phyloP scores from a whole-genome alignment of 2,329 filamentous ascomycete genomes.

The Canariomyces notabilis region DNA sequence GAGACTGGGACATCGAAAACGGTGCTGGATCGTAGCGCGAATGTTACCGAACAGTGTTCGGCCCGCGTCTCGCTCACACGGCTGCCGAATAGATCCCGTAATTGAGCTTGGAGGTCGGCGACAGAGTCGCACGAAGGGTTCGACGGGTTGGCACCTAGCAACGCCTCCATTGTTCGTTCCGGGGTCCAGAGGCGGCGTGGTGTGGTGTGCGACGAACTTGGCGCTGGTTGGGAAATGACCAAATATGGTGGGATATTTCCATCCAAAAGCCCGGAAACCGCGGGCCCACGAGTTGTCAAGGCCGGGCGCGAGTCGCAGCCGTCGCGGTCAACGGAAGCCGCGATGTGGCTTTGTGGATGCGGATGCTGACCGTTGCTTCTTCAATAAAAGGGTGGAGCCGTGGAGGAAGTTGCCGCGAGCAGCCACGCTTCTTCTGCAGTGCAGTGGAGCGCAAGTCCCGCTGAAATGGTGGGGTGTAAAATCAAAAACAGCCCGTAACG shows the following conservation, averaged over 20 bases:
- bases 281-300: not conserved
- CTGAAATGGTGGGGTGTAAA: not conserved
- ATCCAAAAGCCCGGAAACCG: too few relatives aligned
- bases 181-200: not conserved
- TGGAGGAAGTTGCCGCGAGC: not conserved
- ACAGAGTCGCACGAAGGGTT: slow-evolving; percentile 34
- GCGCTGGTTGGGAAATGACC: not conserved
- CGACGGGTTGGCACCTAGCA: slow-evolving; percentile 29
- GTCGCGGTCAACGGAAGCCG: not conserved
- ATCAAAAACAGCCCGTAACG: too few relatives aligned
- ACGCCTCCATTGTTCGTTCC: slow-evolving; percentile 28
- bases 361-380: not conserved
- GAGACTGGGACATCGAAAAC: slow-evolving; percentile 39
- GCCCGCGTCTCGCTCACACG: slow-evolving; percentile 45
- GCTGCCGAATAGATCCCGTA: slow-evolving; percentile 37
- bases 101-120: slow-evolving; percentile 43
- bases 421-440: not conserved
- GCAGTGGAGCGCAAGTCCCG: not conserved
- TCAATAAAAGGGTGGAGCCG: not conserved
- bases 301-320: too few relatives aligned
- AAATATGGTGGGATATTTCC: too few relatives aligned
- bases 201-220: too few relatives aligned
- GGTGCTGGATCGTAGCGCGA: slow-evolving; percentile 43
- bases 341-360: not conserved
- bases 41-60: slow-evolving; percentile 43